These are phyloP conservation scores for Pyricularia pennisetigena DNA, from an alignment of 2,329 filamentous ascomycete species.

Conservation along the genomic window DNA sequence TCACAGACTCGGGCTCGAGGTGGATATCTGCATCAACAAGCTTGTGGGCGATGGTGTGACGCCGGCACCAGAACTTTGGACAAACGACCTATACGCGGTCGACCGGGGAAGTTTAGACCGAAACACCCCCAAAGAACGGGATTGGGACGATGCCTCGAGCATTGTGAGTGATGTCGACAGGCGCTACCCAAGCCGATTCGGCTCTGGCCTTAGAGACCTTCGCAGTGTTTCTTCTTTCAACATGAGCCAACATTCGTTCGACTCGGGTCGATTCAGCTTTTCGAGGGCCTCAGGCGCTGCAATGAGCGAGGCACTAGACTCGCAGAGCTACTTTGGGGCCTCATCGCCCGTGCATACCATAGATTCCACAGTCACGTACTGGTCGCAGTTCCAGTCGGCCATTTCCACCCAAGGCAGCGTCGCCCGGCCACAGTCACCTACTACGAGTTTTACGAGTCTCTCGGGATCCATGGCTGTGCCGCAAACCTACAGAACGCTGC, in stretches of 20 bases:
- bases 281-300: slow-evolving; percentile 29
- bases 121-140: slow-evolving; percentile 28
- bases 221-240: slow-evolving; percentile 51
- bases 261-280: slow-evolving; percentile 55
- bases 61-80: slow-evolving; percentile 59
- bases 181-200: slow-evolving; percentile 35
- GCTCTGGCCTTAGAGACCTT: slow-evolving; percentile 45
- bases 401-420: slow-evolving; percentile 53
- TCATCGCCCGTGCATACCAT: slow-evolving; percentile 60
- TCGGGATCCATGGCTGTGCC: slow-evolving; percentile 38
- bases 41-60: slow-evolving; percentile 50
- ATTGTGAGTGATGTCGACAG: slow-evolving; percentile 45
- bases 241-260: slow-evolving; percentile 58
- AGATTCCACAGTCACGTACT: slow-evolving; percentile 73
- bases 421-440: slow-evolving; percentile 50
- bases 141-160: slow-evolving; percentile 41
- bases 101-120: slow-evolving; percentile 57
- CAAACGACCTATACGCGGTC: slow-evolving; percentile 75
- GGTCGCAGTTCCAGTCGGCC: slow-evolving; percentile 73
- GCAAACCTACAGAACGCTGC: slow-evolving; percentile 27
- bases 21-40: slow-evolving; percentile 77
- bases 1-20: slow-evolving; percentile 84
- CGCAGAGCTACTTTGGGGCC: slow-evolving; percentile 62
- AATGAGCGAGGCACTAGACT: slow-evolving; percentile 57
- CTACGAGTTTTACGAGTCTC: slow-evolving; percentile 49